Evolutionary conservation across 208 protist species (phyloP), one percentile per base, ranked within the genome.

Genomic region (Leishmania turanica): DNA sequence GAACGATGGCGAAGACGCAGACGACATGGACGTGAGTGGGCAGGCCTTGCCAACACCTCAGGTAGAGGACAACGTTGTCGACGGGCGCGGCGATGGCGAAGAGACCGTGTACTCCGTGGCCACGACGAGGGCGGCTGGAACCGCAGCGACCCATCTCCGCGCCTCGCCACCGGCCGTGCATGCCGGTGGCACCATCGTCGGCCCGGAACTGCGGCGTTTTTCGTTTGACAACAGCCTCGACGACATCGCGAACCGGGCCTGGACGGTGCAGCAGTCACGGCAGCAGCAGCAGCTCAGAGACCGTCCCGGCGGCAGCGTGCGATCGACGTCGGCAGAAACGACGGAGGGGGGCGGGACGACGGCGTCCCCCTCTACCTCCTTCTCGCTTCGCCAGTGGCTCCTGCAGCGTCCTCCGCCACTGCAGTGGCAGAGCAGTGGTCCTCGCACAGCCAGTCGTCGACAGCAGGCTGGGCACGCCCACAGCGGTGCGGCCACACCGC

Each of bases 151-250:
- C 17, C 64, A 8, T 54, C 60, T 37, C 47, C 76, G 64, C n/a
- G 3, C 13, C 40, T 69, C 62, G 45, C 31, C 42, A 68, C 9
- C 24, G 21, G 31, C 75, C 58, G 45, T 42, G 21, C 53, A 53
- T 49, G 40, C 74, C 53, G 70, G 82, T 65, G 49, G n/a, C 72
- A 37, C 65, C 45, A 70, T 53, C 77, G 78, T 34, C 49, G 62
- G 4, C 21, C 24, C 56, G 8, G 34, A 77, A 74, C 40, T 11
- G 49, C 77, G 58, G 1, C 77, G 54, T 24, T 81, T 86, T 45
- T 86, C 77, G 0, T 86, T 86, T 47, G 78, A 86, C 21, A 74
- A 82, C 65, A 72, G 65, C 47, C 15, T 79, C 45, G 78, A 79
- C 62, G 73, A 79, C 27, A 27, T 80, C 7, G 34, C 49, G 45